Percentiles rank a stretch among this genome's conserved stretches.
phyloP scores from a whole-genome alignment of 305 asterid genomes.

The Fraxinus velutina region DNA sequence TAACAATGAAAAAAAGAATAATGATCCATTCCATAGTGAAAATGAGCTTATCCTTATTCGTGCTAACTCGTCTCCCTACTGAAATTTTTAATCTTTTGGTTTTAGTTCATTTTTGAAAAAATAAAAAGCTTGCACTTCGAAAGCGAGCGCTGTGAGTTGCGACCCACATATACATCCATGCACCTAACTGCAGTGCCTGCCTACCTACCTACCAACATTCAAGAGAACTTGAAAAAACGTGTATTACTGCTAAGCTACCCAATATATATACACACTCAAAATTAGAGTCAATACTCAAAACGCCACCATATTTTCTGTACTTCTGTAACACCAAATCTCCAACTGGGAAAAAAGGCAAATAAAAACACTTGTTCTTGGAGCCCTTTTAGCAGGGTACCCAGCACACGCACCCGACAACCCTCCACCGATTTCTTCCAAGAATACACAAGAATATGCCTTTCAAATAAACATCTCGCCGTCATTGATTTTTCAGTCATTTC shows the following conservation, averaged over 20 bases:
- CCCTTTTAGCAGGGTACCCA: not conserved
- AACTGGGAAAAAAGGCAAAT: not conserved
- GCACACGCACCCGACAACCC: not conserved
- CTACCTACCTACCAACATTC: slow-evolving; percentile 19
- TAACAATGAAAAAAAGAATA: not conserved
- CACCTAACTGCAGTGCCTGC: not conserved
- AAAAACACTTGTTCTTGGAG: not conserved
- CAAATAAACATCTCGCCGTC: slow-evolving; percentile 1
- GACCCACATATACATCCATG: not conserved
- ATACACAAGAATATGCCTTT: not conserved
- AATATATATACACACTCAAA: not conserved
- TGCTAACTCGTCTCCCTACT: not conserved
- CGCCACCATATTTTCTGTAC: slow-evolving; percentile 17
- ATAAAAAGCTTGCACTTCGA: not conserved
- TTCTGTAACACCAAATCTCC: slow-evolving; percentile 19
- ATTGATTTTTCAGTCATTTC: slow-evolving; percentile 30
- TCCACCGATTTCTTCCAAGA: slow-evolving; percentile 15
- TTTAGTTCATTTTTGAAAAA: not conserved
- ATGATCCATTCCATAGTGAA: not conserved
- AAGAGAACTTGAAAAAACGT: not conserved
- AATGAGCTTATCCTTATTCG: not conserved
- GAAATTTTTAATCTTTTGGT: not conserved
- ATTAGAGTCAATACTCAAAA: slow-evolving; percentile 12
- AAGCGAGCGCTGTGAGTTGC: not conserved
- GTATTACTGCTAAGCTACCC: not conserved